phyloP scores from a whole-genome alignment of 805 yeast species.

The Tetrapisispora nanseiensis region DNA sequence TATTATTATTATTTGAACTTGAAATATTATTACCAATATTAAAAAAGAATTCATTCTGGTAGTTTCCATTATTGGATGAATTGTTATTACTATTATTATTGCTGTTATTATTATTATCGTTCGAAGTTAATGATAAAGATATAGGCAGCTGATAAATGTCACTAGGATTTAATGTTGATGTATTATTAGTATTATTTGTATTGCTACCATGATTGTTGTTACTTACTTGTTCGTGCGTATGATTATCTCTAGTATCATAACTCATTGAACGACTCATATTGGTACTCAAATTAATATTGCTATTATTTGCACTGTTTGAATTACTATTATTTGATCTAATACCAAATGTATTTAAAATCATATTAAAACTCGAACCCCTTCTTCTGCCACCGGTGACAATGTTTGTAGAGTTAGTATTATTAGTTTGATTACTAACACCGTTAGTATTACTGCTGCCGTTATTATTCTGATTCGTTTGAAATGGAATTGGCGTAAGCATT shows the following conservation, averaged over 20 bases:
- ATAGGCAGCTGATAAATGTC: constrained; percentile 13
- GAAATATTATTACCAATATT: constrained; percentile 4
- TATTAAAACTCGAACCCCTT: constrained; percentile 22
- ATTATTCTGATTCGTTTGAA: background rate
- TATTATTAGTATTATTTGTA: background rate
- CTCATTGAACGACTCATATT: background rate
- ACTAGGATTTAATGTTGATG: background rate
- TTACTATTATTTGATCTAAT: constrained; percentile 12
- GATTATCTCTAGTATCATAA: background rate
- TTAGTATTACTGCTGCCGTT: background rate
- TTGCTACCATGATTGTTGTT: background rate
- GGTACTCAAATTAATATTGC: background rate
- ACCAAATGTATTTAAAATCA: constrained; percentile 23
- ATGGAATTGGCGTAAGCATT: constrained; percentile 3
- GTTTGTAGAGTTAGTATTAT: background rate
- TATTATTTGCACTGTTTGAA: background rate
- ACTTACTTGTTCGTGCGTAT: background rate
- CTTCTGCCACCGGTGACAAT: constrained; percentile 5
- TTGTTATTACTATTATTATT: background rate
- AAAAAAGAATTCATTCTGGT: constrained; percentile 2
- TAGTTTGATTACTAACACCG: constrained; percentile 3
- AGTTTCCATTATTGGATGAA: constrained; percentile 1
- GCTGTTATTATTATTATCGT: background rate
- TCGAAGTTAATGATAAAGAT: constrained; percentile 12
- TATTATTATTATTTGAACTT: constrained; percentile 4